These are phyloP conservation scores for Parastagonospora nodorum DNA, from an alignment of 2,329 filamentous ascomycete species.

Conservation along the genomic window DNA sequence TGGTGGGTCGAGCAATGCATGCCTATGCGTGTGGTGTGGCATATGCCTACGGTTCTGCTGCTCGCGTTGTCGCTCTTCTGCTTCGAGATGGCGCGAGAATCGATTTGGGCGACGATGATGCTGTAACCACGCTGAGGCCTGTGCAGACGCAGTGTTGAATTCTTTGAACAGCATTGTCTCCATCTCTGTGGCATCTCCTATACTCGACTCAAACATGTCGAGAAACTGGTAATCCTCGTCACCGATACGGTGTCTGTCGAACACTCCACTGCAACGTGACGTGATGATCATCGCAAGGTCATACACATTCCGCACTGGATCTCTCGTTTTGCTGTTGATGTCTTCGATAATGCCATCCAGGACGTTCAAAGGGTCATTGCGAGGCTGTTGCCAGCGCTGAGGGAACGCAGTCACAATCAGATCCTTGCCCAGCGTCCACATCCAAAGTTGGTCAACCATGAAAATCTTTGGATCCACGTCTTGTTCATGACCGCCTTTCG, in stretches of 20 bases:
- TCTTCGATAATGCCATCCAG: conserved; percentile 67
- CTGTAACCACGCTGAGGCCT: conserved; percentile 61
- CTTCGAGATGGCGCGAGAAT: conserved; percentile 44
- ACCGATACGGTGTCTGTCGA: conserved; percentile 62
- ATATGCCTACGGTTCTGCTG: conserved; percentile 34
- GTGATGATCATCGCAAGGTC: conserved; percentile 68
- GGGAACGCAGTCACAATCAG: conserved; percentile 65
- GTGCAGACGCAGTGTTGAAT: conserved; percentile 64
- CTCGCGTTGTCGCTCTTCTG: conserved; percentile 38
- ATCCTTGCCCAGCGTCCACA: conserved; percentile 65
- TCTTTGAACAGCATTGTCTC: conserved; percentile 64
- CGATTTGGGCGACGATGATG: conserved; percentile 52
- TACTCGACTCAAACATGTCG: conserved; percentile 70
- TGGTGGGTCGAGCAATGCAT: conserved; percentile 29
- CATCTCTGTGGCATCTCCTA: conserved; percentile 55
- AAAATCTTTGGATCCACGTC: conserved; percentile 63
- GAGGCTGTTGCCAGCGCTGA: conserved; percentile 64
- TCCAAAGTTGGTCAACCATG: conserved; percentile 73
- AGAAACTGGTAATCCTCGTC: conserved; percentile 68
- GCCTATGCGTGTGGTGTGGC: conserved; percentile 34
- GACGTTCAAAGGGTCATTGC: conserved; percentile 67
- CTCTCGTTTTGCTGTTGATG: conserved; percentile 67
- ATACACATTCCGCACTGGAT: conserved; percentile 64
- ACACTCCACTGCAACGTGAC: conserved; percentile 63
- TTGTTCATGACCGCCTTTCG: conserved; percentile 36